phyloP scores from a whole-genome alignment of 2,329 filamentous ascomycete genomes.

The Trichoderma guizhouense region DNA sequence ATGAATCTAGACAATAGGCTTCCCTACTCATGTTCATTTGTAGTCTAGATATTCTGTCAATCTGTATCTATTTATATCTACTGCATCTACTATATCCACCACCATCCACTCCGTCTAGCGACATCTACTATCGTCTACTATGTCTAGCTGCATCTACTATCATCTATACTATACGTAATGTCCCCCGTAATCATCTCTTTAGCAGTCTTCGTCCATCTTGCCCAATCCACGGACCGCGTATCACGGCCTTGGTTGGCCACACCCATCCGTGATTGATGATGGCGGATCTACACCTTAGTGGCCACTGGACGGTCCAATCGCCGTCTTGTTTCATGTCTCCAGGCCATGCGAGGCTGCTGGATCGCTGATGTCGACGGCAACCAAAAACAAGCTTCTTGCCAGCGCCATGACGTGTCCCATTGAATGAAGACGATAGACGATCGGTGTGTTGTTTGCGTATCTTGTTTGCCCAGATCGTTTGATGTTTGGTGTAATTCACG shows the following conservation, averaged over 20 bases:
- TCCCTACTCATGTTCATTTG: not conserved
- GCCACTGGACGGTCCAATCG: not conserved
- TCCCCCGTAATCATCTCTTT: not conserved
- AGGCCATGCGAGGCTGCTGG: not conserved
- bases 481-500: not conserved
- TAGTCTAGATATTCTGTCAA: not conserved
- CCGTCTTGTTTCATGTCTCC: conserved; percentile 6
- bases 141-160: not conserved
- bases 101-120: not conserved
- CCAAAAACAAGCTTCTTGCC: conserved; percentile 16
- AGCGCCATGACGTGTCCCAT: conserved; percentile 9
- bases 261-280: conserved; percentile 2
- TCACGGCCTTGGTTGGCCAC: not conserved
- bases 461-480: not conserved
- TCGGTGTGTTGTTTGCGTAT: not conserved
- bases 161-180: not conserved
- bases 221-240: not conserved
- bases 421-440: not conserved
- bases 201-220: not conserved
- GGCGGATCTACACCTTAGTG: conserved; percentile 13
- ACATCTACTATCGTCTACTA: not conserved
- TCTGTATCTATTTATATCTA: not conserved
- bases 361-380: conserved; percentile 12
- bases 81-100: not conserved
- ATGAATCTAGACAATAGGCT: not conserved